Evolutionary conservation across 2,329 filamentous ascomycete genomes (phyloP).

Genomic region (Aspergillus sergii): DNA sequence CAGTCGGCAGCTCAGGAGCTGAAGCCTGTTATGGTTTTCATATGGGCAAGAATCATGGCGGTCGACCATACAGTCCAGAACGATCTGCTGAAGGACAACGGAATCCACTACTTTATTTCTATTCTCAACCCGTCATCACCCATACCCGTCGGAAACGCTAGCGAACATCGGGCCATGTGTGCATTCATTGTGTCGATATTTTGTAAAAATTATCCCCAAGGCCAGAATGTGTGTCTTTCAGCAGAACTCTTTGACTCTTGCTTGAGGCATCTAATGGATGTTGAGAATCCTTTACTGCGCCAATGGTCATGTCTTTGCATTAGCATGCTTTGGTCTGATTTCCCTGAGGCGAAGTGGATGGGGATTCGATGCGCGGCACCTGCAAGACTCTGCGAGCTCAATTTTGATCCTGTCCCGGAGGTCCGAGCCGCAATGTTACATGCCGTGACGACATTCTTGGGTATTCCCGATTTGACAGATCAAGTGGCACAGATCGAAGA

Average conservation of each 20-base stretch:
- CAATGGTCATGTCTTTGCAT: slow-evolving; percentile 97
- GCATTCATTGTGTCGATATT: slow-evolving; percentile 97
- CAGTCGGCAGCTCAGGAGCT: slow-evolving; percentile 93
- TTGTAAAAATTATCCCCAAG: slow-evolving; percentile 90
- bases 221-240: slow-evolving; percentile 87
- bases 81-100: slow-evolving; percentile 93
- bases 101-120: slow-evolving; percentile 93
- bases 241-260: slow-evolving; percentile 90
- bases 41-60: slow-evolving; percentile 94
- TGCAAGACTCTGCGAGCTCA: slow-evolving; percentile 75
- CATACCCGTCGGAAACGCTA: slow-evolving; percentile 82
- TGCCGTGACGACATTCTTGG: slow-evolving; percentile 89
- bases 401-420: slow-evolving; percentile 85
- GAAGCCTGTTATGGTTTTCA: slow-evolving; percentile 99
- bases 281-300: slow-evolving; percentile 82
- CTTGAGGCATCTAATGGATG: slow-evolving; percentile 77
- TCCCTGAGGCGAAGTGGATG: slow-evolving; percentile 91
- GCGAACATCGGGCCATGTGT: slow-evolving; percentile 98
- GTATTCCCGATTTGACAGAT: slow-evolving; percentile 88
- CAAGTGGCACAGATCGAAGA: slow-evolving; percentile 91
- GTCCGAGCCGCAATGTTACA: slow-evolving; percentile 92
- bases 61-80: slow-evolving; percentile 93
- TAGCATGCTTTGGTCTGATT: slow-evolving; percentile 90
- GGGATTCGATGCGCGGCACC: slow-evolving; percentile 90
- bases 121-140: slow-evolving; percentile 84